These are phyloP conservation scores for Otatea glauca DNA, from an alignment of 176 grass and related monocot species.

Conservation along the genomic window DNA sequence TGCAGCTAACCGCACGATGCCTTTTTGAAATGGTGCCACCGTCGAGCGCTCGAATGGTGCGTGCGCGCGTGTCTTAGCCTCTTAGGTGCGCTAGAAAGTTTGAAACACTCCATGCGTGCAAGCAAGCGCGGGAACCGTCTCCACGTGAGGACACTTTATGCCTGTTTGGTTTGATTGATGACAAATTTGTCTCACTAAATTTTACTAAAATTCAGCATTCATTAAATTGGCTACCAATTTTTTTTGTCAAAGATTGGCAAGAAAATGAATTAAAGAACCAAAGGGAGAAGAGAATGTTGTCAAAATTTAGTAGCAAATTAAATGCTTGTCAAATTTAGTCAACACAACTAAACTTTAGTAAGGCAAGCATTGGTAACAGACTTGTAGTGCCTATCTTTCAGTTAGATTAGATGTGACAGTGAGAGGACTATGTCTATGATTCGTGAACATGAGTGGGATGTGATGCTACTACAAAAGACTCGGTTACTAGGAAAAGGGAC, in stretches of 20 bases:
- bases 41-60: constrained; percentile 20
- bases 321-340: no score
- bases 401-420: not conserved
- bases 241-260: no score
- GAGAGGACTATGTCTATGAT: not conserved
- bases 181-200: no score
- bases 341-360: no score
- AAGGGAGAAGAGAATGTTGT: no score
- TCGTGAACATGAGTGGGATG: not conserved
- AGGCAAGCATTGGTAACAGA: no score
- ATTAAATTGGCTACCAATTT: no score
- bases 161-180: no score
- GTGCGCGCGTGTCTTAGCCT: not conserved
- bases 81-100: not conserved
- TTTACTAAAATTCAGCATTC: no score
- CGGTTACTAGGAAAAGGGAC: not conserved
- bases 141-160: not conserved
- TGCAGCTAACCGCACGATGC: not conserved
- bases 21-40: constrained; percentile 6
- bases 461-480: not conserved
- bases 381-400: no score
- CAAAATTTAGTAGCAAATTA: no score
- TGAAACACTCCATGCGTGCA: not conserved
- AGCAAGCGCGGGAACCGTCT: not conserved
- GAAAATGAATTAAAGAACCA: no score